A percentile compares a stretch with the other conserved stretches of the same genome.
Evolutionary conservation across 495 filamentous ascomycete species (phyloP).

Genomic region (Aspergillus saccharolyticus): DNA sequence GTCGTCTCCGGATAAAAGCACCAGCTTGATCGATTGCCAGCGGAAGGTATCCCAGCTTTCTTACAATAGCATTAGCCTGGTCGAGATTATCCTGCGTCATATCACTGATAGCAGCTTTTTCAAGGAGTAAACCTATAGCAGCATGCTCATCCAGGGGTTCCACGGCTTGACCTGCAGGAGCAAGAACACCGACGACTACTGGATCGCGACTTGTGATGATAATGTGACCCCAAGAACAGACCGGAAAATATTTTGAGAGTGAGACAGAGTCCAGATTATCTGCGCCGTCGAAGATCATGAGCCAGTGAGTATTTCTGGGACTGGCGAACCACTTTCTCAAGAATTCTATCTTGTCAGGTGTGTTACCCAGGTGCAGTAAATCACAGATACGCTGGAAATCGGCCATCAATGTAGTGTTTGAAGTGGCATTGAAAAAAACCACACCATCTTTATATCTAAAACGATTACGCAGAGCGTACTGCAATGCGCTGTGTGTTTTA

Average conservation of each 20-base stretch:
- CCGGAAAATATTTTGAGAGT: background rate
- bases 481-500: constrained; percentile 1
- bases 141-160: background rate
- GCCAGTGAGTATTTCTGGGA: background rate
- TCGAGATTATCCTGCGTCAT: background rate
- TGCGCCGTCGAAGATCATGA: background rate
- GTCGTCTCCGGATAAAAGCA: background rate
- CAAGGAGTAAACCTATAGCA: background rate
- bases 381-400: background rate
- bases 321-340: background rate
- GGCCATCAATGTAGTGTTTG: background rate
- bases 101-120: background rate
- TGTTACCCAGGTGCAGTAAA: background rate
- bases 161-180: background rate
- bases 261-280: background rate
- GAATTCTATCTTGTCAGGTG: background rate
- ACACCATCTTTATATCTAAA: background rate
- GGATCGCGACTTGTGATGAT: constrained; percentile 1
- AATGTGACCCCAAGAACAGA: background rate
- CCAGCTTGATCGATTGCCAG: background rate
- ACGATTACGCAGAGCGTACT: background rate
- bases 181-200: background rate
- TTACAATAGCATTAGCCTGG: background rate
- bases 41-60: background rate
- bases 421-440: background rate